A percentile compares a stretch with the other conserved stretches of the same genome.
Evolutionary conservation across 108 stramenopile species (phyloP).

Genomic region (Nannochloropsis gaditana): DNA sequence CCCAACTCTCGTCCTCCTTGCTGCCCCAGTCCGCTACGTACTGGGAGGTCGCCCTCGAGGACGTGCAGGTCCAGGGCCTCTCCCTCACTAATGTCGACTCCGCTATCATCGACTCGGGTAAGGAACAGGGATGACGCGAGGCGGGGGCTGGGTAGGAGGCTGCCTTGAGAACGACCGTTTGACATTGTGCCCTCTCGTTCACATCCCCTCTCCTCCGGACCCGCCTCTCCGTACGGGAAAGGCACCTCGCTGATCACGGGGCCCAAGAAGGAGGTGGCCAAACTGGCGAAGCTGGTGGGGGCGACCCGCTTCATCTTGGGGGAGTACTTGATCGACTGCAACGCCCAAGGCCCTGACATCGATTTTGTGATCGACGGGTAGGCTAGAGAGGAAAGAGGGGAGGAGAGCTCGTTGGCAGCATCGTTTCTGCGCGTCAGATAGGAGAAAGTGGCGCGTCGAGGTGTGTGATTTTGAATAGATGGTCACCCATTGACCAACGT

Average conservation of each 20-base stretch:
- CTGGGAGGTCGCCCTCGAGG: conserved; percentile 77
- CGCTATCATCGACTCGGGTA: conserved; percentile 84
- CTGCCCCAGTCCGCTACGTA: conserved; percentile 62
- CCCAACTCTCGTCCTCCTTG: not conserved
- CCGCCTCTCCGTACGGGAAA: not conserved
- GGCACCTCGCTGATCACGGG: conserved; percentile 84
- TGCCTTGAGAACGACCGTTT: not conserved
- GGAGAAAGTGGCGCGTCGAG: too few relatives aligned
- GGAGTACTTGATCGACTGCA: conserved; percentile 80
- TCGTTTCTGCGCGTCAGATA: too few relatives aligned
- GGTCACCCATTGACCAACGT: too few relatives aligned
- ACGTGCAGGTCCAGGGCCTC: conserved; percentile 59
- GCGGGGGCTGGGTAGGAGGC: not conserved
- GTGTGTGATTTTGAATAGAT: too few relatives aligned
- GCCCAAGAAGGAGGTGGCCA: conserved; percentile 63
- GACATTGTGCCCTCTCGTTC: not conserved
- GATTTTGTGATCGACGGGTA: not conserved
- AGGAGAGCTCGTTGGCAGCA: not conserved
- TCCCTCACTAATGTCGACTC: conserved; percentile 45
- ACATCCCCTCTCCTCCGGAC: not conserved
- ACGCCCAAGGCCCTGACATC: conserved; percentile 46
- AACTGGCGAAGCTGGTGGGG: conserved; percentile 69
- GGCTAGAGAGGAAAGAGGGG: not conserved
- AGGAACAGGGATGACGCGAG: not conserved
- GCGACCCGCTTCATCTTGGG: conserved; percentile 73